These are phyloP conservation scores for Fistulifera pelliculosa DNA, from an alignment of 108 stramenopile species.

Conservation along the genomic window DNA sequence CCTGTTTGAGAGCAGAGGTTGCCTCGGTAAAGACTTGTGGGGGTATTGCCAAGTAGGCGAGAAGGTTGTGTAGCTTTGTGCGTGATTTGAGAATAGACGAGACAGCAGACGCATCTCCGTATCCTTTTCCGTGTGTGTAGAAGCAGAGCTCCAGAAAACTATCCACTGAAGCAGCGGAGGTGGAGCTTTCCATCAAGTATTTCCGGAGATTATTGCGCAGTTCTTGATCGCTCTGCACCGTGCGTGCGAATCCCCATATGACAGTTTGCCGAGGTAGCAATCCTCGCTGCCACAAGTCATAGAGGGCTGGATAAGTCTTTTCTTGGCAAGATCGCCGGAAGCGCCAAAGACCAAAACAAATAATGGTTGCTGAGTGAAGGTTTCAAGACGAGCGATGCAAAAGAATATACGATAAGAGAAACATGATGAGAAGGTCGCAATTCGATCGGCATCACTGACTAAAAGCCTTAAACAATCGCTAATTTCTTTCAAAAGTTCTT, in stretches of 20 bases:
- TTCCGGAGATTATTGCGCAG: conserved; percentile 72
- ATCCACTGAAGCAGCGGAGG: conserved; percentile 34
- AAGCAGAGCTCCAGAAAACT: conserved; percentile 70
- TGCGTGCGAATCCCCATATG: conserved; percentile 92
- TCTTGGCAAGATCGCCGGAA: conserved; percentile 94
- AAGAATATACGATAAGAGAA: neutral
- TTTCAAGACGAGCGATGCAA: neutral
- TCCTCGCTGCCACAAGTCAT: conserved; percentile 69
- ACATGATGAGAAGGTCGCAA: too few species aligned
- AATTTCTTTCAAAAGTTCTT: too few species aligned
- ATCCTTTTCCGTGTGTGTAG: conserved; percentile 75
- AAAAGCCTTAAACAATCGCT: too few species aligned
- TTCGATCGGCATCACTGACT: too few species aligned
- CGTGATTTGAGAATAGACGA: conserved; percentile 25
- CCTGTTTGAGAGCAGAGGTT: conserved; percentile 56
- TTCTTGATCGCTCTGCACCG: conserved; percentile 52
- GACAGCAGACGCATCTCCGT: conserved; percentile 79
- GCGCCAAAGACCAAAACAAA: conserved; percentile 82
- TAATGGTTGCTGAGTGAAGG: conserved; percentile 31
- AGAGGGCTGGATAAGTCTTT: conserved; percentile 94
- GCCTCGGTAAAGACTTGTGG: conserved; percentile 89
- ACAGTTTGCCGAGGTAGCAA: conserved; percentile 53
- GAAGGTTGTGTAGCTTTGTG: conserved; percentile 26
- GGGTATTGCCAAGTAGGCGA: conserved; percentile 97
- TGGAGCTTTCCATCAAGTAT: conserved; percentile 12